Percentiles rank a stretch among this genome's conserved stretches.
Evolutionary conservation across 345 rosid species (phyloP).

Genomic region (Angophora floribunda): DNA sequence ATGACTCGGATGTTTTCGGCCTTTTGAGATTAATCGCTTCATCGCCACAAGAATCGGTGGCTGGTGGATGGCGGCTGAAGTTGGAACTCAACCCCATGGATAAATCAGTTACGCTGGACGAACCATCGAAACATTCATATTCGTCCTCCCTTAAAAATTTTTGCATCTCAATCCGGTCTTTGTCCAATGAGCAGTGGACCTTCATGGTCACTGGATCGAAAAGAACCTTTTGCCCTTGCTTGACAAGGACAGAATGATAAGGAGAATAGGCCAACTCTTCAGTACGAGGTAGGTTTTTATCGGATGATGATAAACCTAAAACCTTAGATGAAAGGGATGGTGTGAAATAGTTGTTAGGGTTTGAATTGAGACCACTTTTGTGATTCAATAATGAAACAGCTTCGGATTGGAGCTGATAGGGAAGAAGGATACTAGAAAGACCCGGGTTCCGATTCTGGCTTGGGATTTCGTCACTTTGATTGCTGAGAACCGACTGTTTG

Average conservation of each 20-base stretch:
- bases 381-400: neutral
- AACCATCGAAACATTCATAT: neutral
- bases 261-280: neutral
- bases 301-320: slow-evolving; percentile 5
- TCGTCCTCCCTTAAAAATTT: neutral
- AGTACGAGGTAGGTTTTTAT: neutral
- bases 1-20: slow-evolving; percentile 10
- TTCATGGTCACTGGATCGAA: neutral
- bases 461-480: neutral
- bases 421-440: neutral
- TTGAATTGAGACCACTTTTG: slow-evolving; percentile 1
- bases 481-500: slow-evolving; percentile 21
- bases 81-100: slow-evolving; percentile 20
- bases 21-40: slow-evolving; percentile 16
- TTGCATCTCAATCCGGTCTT: neutral
- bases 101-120: slow-evolving; percentile 12
- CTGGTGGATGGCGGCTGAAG: neutral
- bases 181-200: neutral
- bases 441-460: neutral
- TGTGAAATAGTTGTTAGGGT: neutral
- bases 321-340: slow-evolving; percentile 19
- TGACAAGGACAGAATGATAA: neutral
- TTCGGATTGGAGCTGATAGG: neutral
- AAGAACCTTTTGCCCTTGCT: neutral
- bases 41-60: neutral